Conservation (phyloP, 2,329 filamentous ascomycete genomes). For the Aureobasidium sp. region DNA sequence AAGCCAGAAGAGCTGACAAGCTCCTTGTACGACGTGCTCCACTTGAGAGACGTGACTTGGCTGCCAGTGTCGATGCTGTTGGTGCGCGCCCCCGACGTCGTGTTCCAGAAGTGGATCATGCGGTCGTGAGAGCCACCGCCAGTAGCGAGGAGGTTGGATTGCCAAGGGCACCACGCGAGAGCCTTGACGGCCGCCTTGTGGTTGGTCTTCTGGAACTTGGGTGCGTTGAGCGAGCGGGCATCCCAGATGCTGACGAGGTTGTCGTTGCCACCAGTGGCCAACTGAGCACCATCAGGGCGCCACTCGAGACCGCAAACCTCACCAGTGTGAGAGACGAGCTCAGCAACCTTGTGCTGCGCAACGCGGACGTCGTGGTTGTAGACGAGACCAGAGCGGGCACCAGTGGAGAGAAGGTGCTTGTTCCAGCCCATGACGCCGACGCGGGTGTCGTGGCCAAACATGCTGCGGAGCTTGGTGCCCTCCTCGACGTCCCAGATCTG, state of each 20-base stretch:
- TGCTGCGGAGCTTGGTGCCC: conserved; percentile 89
- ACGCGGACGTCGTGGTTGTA: conserved; percentile 99
- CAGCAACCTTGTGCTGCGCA: conserved; percentile 94
- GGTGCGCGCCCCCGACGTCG: conserved; percentile 89
- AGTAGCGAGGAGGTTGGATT: conserved; percentile 91
- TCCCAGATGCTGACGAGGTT: conserved; percentile 99
- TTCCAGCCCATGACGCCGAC: conserved; percentile 99
- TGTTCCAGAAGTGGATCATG: conserved; percentile 99
- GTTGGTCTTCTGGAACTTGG: conserved; percentile 99
- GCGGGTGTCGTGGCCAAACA: conserved; percentile 94
- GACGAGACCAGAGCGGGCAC: conserved; percentile 87
- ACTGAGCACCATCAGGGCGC: conserved; percentile 91
- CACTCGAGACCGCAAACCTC: conserved; percentile 98
- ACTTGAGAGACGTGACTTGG: conserved; percentile 91
- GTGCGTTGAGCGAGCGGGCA: conserved; percentile 81
- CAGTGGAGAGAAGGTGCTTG: conserved; percentile 94
- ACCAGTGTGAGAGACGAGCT: conserved; percentile 93
- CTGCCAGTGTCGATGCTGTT: conserved; percentile 99
- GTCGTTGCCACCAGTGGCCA: conserved; percentile 96
- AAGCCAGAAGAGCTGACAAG: conserved; percentile 96
- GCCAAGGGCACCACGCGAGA: conserved; percentile 97
- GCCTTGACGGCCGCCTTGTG: conserved; percentile 98
- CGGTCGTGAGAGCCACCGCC: conserved; percentile 94
- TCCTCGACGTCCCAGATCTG: conserved; percentile 99
- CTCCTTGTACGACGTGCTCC: conserved; percentile 96